phyloP scores from a whole-genome alignment of 2,329 filamentous ascomycete species.

The Epichloe sp. region DNA sequence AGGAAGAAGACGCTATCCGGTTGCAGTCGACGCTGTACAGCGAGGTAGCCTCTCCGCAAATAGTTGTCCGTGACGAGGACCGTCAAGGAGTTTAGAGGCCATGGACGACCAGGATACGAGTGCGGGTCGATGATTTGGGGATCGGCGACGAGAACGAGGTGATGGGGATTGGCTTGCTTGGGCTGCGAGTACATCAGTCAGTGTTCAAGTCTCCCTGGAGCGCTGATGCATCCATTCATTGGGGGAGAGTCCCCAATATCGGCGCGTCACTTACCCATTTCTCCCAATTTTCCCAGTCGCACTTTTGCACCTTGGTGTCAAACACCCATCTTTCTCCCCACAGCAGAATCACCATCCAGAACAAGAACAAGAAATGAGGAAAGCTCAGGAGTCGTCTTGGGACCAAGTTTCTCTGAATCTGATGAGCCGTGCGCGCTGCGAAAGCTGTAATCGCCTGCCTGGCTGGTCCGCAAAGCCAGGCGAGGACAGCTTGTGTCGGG shows the following conservation, averaged over 20 bases:
- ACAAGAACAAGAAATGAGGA: slow-evolving; percentile 50
- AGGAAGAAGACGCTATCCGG: slow-evolving; percentile 86
- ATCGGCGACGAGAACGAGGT: slow-evolving; percentile 73
- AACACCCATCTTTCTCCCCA: slow-evolving; percentile 81
- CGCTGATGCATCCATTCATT: too few relatives aligned
- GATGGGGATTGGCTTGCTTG: slow-evolving; percentile 64
- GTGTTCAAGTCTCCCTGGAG: neutral
- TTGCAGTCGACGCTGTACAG: slow-evolving; percentile 60
- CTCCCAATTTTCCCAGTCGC: slow-evolving; percentile 83
- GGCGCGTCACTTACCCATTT: slow-evolving; percentile 54
- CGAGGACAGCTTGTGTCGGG: neutral
- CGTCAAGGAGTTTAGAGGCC: slow-evolving; percentile 42
- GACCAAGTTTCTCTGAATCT: slow-evolving; percentile 30
- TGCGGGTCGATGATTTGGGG: slow-evolving; percentile 88
- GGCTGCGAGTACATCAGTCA: slow-evolving; percentile 42
- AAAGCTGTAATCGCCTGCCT: slow-evolving; percentile 21
- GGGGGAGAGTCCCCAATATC: too few relatives aligned
- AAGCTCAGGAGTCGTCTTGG: slow-evolving; percentile 44
- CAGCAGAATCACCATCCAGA: slow-evolving; percentile 68
- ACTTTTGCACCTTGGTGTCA: slow-evolving; percentile 53
- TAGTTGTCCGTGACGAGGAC: slow-evolving; percentile 72
- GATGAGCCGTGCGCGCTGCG: slow-evolving; percentile 15
- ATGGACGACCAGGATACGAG: slow-evolving; percentile 75
- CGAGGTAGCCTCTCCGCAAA: slow-evolving; percentile 67
- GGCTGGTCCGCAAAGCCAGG: slow-evolving; percentile 30